A percentile compares a stretch with the other conserved stretches of the same genome.
Conservation (phyloP, 2,329 filamentous ascomycete species). For the Nannizzia gypsea region DNA sequence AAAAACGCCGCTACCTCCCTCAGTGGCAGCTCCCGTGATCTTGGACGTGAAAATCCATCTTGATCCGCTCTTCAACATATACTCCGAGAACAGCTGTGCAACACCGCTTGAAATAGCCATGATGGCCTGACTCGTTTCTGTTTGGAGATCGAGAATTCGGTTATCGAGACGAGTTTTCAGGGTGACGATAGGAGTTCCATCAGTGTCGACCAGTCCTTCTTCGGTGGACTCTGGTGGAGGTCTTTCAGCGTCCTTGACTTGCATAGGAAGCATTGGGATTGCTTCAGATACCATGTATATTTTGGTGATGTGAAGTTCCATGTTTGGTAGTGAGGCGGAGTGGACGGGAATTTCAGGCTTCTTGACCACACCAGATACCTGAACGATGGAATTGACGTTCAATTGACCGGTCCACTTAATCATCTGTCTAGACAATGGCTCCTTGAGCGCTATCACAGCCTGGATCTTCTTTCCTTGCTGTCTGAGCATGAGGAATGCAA, state of each 20-base stretch:
- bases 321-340: constrained; percentile 65
- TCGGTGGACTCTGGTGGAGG: constrained; percentile 35
- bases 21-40: constrained; percentile 77
- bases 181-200: constrained; percentile 56
- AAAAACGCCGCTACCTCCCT: constrained; percentile 90
- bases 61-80: constrained; percentile 63
- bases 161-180: constrained; percentile 83
- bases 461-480: constrained; percentile 71
- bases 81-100: constrained; percentile 62
- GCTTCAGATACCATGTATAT: constrained; percentile 64
- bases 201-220: constrained; percentile 40
- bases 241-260: constrained; percentile 42
- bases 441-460: constrained; percentile 58
- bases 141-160: constrained; percentile 81
- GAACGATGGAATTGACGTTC: constrained; percentile 68
- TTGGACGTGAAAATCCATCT: constrained; percentile 81
- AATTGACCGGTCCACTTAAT: constrained; percentile 76
- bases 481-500: constrained; percentile 78
- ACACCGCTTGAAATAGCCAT: constrained; percentile 59
- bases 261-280: constrained; percentile 49
- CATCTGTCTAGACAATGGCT: constrained; percentile 68
- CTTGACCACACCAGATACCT: constrained; percentile 69
- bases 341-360: constrained; percentile 79
- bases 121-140: constrained; percentile 80
- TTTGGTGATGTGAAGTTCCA: constrained; percentile 81